These are phyloP conservation scores for Collybia mongolica DNA, from an alignment of 768 basidiomycete genomes.

Conservation along the genomic window DNA sequence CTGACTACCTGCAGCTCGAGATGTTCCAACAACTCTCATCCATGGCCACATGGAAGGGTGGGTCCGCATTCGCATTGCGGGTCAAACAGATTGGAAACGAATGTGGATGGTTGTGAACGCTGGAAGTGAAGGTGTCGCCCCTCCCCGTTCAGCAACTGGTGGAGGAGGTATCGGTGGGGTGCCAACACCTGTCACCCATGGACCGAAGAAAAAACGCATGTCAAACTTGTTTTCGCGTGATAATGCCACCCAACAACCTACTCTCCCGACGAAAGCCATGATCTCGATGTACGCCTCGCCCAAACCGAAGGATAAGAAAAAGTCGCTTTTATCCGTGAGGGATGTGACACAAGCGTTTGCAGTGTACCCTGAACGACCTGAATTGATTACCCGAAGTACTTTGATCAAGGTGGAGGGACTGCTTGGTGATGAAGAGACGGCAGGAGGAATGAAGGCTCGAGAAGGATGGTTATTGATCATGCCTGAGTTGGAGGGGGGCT, in stretches of 20 bases:
- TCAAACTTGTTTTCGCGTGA: constrained; percentile 66
- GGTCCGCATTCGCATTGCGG: constrained; percentile 88
- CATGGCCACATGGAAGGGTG: constrained; percentile 86
- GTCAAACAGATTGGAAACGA: constrained; percentile 96
- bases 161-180: constrained; percentile 20
- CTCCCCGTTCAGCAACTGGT: constrained; percentile 22
- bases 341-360: constrained; percentile 85
- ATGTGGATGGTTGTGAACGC: constrained; percentile 80
- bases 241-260: constrained; percentile 18
- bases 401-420: constrained; percentile 90
- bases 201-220: constrained; percentile 54
- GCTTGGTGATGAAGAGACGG: constrained; percentile 77
- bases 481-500: constrained; percentile 75
- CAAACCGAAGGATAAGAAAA: constrained; percentile 76
- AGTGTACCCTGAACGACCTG: constrained; percentile 94
- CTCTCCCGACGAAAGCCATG: constrained; percentile 29
- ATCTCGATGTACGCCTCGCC: constrained; percentile 61
- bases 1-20: constrained; percentile 32
- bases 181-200: constrained; percentile 17
- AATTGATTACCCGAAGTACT: constrained; percentile 84
- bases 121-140: constrained; percentile 30
- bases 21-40: constrained; percentile 60
- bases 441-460: constrained; percentile 57
- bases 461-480: constrained; percentile 90
- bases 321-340: constrained; percentile 65